A percentile compares a stretch with the other conserved stretches of the same genome.
Evolutionary conservation across 371 early-diverging fungal species (phyloP).

Genomic region (Actinomortierella wolfii): DNA sequence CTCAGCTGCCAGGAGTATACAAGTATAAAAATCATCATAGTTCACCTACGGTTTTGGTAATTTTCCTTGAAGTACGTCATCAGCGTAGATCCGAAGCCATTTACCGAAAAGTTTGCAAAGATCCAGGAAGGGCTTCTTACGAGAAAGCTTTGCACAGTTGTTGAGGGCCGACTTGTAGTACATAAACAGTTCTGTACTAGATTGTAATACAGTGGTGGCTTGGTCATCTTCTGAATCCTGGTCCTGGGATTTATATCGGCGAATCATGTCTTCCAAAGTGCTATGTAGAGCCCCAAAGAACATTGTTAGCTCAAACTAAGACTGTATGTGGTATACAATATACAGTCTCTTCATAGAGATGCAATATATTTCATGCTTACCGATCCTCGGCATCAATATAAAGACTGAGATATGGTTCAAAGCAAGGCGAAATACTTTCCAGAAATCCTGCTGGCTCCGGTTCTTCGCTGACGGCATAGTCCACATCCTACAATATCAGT

Average conservation of each 20-base stretch:
- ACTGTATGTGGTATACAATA: not conserved
- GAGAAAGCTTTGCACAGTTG: constrained; percentile 84
- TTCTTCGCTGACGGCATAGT: constrained; percentile 26
- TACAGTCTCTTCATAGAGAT: not conserved
- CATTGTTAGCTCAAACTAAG: constrained; percentile 21
- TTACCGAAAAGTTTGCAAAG: constrained; percentile 77
- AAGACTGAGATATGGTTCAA: constrained; percentile 82
- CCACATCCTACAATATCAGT: constrained; percentile 49
- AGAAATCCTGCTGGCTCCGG: constrained; percentile 56
- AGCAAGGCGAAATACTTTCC: constrained; percentile 80
- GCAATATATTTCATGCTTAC: constrained; percentile 49
- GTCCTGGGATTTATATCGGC: constrained; percentile 45
- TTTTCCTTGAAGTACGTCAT: constrained; percentile 65
- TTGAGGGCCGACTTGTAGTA: constrained; percentile 87
- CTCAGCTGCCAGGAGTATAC: not conserved
- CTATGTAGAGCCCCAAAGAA: constrained; percentile 4
- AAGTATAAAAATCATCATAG: not conserved
- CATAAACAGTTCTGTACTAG: constrained; percentile 89
- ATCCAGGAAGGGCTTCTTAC: constrained; percentile 82
- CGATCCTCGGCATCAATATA: constrained; percentile 86
- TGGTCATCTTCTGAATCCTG: constrained; percentile 62
- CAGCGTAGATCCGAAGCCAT: constrained; percentile 77
- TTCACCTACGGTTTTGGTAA: constrained; percentile 59
- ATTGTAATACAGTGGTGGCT: constrained; percentile 72
- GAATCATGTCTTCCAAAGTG: constrained; percentile 44